A percentile compares a stretch with the other conserved stretches of the same genome.
These are phyloP conservation scores for Brassica cretica DNA, from an alignment of 345 rosid genomes.

Conservation along the genomic window DNA sequence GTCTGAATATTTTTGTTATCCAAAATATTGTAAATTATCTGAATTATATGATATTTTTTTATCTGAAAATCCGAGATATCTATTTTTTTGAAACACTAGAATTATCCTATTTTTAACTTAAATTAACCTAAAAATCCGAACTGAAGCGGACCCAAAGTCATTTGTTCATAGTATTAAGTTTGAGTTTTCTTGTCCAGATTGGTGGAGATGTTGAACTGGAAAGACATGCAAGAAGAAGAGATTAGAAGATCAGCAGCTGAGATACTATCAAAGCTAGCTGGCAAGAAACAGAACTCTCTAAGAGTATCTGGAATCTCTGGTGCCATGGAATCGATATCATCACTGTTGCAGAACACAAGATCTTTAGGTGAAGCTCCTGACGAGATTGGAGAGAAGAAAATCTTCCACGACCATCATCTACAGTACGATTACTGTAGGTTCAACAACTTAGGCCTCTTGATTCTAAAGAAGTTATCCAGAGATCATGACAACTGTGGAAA, in stretches of 20 bases:
- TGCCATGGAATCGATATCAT: conserved; percentile 90
- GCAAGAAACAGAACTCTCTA: conserved; percentile 76
- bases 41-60: too few species aligned
- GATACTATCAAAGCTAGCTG: conserved; percentile 65
- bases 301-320: conserved; percentile 87
- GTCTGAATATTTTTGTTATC: too few species aligned
- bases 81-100: too few species aligned
- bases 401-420: conserved; percentile 45
- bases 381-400: conserved; percentile 66
- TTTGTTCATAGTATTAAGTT: not conserved
- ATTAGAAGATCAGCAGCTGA: conserved; percentile 77
- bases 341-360: conserved; percentile 65
- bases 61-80: too few species aligned
- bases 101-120: too few species aligned
- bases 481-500: conserved; percentile 92
- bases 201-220: conserved; percentile 94
- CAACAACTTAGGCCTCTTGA: conserved; percentile 75
- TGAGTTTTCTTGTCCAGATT: conserved; percentile 37
- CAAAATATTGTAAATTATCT: too few species aligned
- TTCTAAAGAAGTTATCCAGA: conserved; percentile 75
- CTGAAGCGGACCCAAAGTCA: too few species aligned
- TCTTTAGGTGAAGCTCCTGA: conserved; percentile 53
- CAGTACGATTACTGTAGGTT: conserved; percentile 71
- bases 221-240: conserved; percentile 82
- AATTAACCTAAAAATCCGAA: too few species aligned